Evolutionary conservation across 2,329 filamentous ascomycete species (phyloP).

Genomic region (Exophiala alcalophila): DNA sequence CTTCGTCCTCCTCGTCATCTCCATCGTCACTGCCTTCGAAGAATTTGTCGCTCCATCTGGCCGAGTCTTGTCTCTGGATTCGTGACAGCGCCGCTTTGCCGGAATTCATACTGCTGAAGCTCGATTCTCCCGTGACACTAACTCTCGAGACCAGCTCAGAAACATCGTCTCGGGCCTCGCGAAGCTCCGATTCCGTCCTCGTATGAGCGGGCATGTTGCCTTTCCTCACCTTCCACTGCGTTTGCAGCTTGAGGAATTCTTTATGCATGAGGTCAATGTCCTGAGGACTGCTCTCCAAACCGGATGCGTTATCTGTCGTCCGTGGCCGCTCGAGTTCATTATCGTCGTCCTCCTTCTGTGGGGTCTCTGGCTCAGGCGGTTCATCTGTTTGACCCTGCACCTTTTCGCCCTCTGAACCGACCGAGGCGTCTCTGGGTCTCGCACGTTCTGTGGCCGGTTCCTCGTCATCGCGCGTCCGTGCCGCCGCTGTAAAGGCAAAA

Average conservation of each 20-base stretch:
- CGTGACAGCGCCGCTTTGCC: conserved; percentile 23
- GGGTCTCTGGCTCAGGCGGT: conserved; percentile 24
- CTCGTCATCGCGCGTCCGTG: conserved; percentile 64
- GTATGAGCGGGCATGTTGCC: not conserved
- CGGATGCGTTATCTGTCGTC: conserved; percentile 7
- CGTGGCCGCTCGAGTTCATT: conserved; percentile 7
- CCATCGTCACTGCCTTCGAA: conserved; percentile 57
- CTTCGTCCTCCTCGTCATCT: conserved; percentile 40
- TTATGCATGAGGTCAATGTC: conserved; percentile 4
- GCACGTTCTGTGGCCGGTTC: conserved; percentile 69
- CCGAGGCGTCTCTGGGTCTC: conserved; percentile 54
- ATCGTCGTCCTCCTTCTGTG: not conserved
- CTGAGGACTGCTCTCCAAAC: conserved; percentile 4
- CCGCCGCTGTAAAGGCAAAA: conserved; percentile 72
- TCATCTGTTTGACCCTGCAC: conserved; percentile 46
- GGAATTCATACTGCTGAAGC: conserved; percentile 27
- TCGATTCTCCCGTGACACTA: conserved; percentile 24
- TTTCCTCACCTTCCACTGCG: conserved; percentile 12
- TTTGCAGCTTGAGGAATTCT: conserved; percentile 17
- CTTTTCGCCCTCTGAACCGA: conserved; percentile 64
- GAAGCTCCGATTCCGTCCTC: conserved; percentile 28
- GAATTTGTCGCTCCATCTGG: conserved; percentile 65
- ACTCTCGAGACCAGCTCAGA: conserved; percentile 32
- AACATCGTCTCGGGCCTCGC: conserved; percentile 34
- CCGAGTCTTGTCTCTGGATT: conserved; percentile 49